Conservation (phyloP, 495 filamentous ascomycete species). For the Penicillium ochrochloron region DNA sequence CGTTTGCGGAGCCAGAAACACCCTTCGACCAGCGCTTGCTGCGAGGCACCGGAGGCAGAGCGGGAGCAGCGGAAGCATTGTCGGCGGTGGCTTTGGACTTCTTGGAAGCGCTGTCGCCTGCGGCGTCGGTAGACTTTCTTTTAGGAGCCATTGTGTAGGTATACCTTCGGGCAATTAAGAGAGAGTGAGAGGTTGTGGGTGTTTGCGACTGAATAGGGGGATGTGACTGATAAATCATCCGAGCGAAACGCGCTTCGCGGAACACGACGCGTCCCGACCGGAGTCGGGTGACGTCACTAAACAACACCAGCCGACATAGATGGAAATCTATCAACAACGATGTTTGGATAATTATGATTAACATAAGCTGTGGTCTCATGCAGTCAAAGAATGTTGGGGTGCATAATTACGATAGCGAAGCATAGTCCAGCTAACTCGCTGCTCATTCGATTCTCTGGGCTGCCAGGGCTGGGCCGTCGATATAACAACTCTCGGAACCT, state of each 20-base stretch:
- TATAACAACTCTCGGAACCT: too few species aligned
- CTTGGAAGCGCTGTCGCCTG: neutral
- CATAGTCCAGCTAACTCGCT: too few species aligned
- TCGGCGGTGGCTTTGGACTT: slow-evolving; percentile 2
- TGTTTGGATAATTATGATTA: neutral
- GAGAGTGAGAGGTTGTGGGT: neutral
- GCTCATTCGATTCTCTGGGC: too few species aligned
- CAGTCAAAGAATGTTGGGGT: too few species aligned
- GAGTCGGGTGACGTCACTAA: neutral
- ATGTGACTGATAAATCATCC: neutral
- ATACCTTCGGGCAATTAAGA: neutral
- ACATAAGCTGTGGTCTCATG: neutral
- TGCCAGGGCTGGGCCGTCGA: too few species aligned
- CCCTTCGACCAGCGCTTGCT: slow-evolving; percentile 42
- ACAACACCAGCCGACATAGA: neutral
- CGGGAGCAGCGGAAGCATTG: too few species aligned
- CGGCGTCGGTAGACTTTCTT: slow-evolving; percentile 9
- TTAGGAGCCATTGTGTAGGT: slow-evolving; percentile 6
- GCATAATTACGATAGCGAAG: too few species aligned
- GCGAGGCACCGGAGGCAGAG: slow-evolving; percentile 14
- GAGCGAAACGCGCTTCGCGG: neutral
- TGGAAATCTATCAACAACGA: too few species aligned
- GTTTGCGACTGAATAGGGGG: neutral
- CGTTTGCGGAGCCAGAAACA: slow-evolving; percentile 47
- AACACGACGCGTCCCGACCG: slow-evolving; percentile 2